Evolutionary conservation across 2,329 filamentous ascomycete genomes (phyloP), one percentile per base, ranked within the genome.

Genomic region (Falciphora oryzae): DNA sequence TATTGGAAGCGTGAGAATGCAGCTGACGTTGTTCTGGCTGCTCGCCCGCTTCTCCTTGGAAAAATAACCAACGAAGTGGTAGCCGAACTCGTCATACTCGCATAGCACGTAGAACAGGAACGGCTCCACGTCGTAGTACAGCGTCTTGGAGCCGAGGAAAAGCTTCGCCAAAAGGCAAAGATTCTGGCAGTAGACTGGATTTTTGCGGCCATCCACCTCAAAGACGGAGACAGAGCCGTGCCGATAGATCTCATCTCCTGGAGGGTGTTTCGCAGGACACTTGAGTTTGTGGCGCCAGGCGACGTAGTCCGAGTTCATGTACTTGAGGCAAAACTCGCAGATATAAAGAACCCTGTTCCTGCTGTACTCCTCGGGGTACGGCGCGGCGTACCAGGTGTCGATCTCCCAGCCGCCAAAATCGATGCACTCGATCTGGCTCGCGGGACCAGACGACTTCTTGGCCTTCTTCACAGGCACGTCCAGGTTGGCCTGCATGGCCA

Each of bases 301-400:
- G 32, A 99, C 95, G 72, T 96, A 98, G 75, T 97, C 94, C 25
- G 95, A 98, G 76, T 96, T 97, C 93, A 99, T 97, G 79, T 99
- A 99, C 78, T 98, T 99, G 66, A 99, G 82, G 75, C 95, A 99
- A 76, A 98, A 99, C 76, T 99, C 96, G 82, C 95, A 99, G 68
- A 99, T 98, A 77, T 97, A 98, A n/a, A 99, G 84, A 53, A 97
- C 91, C 35, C 92, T 89, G 74, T 99, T 98, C 68, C 94, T 88
- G 75, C 93, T 98, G 80, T 99, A 99, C 77, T 99, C 95, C 74
- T 97, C 95, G 0, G 95, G 95, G 74, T 99, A 99, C 16, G 95
- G 96, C 56, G 95, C 95, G 35, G 95, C 94, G 77, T 99, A 97
- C 93, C 95, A 98, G 3, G 95, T 99, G 74, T 99, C 95, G 70